phyloP scores from a whole-genome alignment of 2,329 filamentous ascomycete species.

The Xylaria multiplex region DNA sequence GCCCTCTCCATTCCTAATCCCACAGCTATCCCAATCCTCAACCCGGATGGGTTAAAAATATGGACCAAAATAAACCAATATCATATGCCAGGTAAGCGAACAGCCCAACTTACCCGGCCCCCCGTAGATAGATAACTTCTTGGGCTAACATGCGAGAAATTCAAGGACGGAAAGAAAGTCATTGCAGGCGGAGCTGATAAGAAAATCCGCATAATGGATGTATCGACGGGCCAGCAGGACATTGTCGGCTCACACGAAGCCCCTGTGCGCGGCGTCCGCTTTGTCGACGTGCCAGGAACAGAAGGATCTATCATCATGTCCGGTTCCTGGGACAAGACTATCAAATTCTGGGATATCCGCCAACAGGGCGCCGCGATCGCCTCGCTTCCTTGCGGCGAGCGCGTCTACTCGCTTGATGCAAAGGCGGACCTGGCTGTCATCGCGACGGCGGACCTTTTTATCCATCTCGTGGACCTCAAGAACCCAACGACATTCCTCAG shows the following conservation, averaged over 20 bases:
- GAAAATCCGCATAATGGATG: slow-evolving; percentile 47
- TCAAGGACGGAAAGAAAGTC: slow-evolving; percentile 50
- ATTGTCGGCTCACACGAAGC: slow-evolving; percentile 47
- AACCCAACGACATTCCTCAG: slow-evolving; percentile 39
- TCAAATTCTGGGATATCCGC: slow-evolving; percentile 67
- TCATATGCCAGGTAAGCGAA: slow-evolving; percentile 1
- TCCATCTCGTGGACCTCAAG: slow-evolving; percentile 50
- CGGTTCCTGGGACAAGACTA: slow-evolving; percentile 65
- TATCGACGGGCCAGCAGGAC: slow-evolving; percentile 44
- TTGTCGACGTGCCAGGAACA: slow-evolving; percentile 45
- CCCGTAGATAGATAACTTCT: slow-evolving; percentile 6
- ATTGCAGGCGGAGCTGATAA: slow-evolving; percentile 49
- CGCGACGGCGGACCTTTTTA: slow-evolving; percentile 46
- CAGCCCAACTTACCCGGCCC: too few relatives aligned
- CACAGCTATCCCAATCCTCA: slow-evolving; percentile 35
- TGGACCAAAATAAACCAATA: background rate
- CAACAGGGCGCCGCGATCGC: slow-evolving; percentile 53
- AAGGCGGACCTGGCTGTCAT: slow-evolving; percentile 45
- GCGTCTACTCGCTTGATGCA: slow-evolving; percentile 55
- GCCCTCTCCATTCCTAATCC: slow-evolving; percentile 43
- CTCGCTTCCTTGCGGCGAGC: slow-evolving; percentile 59
- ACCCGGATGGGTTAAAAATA: background rate
- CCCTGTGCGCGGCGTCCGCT: slow-evolving; percentile 50
- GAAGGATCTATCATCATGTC: slow-evolving; percentile 46
- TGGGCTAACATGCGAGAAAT: background rate